Percentiles rank a stretch among this genome's conserved stretches.
Conservation (phyloP, 2,329 filamentous ascomycete species). For the Paraconiothyrium brasiliense region DNA sequence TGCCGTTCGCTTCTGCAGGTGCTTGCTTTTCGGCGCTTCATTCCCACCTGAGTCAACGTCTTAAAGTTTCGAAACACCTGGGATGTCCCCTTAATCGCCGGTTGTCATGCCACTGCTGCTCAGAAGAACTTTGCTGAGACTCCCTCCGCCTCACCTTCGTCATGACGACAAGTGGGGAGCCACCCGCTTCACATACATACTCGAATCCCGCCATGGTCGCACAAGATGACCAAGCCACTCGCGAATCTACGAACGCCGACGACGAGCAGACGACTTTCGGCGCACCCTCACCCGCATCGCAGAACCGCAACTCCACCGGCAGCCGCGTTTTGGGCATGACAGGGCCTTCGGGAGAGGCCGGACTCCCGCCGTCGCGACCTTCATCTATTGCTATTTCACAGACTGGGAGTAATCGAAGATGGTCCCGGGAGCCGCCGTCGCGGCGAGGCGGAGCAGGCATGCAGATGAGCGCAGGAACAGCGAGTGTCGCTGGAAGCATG, state of each 20-base stretch:
- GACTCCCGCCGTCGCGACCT: slow-evolving; percentile 59
- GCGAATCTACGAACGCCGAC: slow-evolving; percentile 66
- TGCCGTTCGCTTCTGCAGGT: slow-evolving; percentile 19
- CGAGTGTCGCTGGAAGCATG: slow-evolving; percentile 56
- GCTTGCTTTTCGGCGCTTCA: slow-evolving; percentile 31
- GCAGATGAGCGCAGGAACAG: slow-evolving; percentile 37
- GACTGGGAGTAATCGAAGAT: slow-evolving; percentile 53
- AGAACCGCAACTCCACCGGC: slow-evolving; percentile 46
- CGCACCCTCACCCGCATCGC: slow-evolving; percentile 25
- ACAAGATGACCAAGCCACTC: slow-evolving; percentile 76
- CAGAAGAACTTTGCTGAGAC: slow-evolving; percentile 32
- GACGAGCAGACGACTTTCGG: slow-evolving; percentile 48
- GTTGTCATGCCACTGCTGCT: slow-evolving; percentile 47
- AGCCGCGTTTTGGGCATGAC: slow-evolving; percentile 52
- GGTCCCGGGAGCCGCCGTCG: slow-evolving; percentile 65
- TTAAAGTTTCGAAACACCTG: slow-evolving; percentile 27
- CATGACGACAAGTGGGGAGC: slow-evolving; percentile 39
- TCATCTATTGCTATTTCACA: slow-evolving; percentile 52
- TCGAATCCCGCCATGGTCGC: slow-evolving; percentile 30
- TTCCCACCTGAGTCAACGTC: slow-evolving; percentile 26
- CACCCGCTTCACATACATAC: slow-evolving; percentile 19
- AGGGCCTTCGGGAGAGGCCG: slow-evolving; percentile 58
- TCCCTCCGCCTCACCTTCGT: slow-evolving; percentile 36
- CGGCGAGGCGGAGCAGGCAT: slow-evolving; percentile 58
- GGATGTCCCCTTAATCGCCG: slow-evolving; percentile 22